Percentiles rank a stretch among this genome's conserved stretches.
Conservation (phyloP, 345 rosid species). For the Populus ilicifolia region DNA sequence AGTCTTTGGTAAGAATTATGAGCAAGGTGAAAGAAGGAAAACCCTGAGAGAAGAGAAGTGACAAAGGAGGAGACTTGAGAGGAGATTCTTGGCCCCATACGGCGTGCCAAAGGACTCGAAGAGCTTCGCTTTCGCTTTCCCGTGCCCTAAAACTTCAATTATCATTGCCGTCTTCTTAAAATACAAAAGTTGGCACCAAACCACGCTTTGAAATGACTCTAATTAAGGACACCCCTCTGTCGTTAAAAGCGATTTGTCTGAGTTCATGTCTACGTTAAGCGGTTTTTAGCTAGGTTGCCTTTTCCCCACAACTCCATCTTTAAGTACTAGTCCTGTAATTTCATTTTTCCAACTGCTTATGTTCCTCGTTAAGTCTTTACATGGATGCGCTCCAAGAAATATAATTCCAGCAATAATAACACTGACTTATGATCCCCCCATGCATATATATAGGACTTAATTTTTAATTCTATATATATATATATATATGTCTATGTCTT, state of each 20-base stretch:
- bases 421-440: not conserved
- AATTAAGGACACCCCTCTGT: not conserved
- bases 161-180: not conserved
- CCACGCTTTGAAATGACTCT: conserved; percentile 2
- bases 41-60: not conserved
- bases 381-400: not conserved
- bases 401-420: not conserved
- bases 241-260: not conserved
- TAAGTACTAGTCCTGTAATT: not conserved
- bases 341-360: not conserved
- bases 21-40: not conserved
- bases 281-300: not conserved
- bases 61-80: not conserved
- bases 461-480: too few species aligned
- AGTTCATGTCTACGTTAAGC: not conserved
- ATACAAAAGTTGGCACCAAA: not conserved
- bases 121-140: conserved; percentile 8
- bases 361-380: not conserved
- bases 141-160: conserved; percentile 24
- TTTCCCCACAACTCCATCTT: not conserved
- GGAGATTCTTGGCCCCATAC: conserved; percentile 24
- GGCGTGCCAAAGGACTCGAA: conserved; percentile 9
- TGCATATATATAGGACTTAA: too few species aligned
- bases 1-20: not conserved
- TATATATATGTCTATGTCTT: too few species aligned